Percentiles rank a stretch among this genome's conserved stretches.
phyloP scores from a whole-genome alignment of 495 filamentous ascomycete genomes.

The Penicillium malachiteum region DNA sequence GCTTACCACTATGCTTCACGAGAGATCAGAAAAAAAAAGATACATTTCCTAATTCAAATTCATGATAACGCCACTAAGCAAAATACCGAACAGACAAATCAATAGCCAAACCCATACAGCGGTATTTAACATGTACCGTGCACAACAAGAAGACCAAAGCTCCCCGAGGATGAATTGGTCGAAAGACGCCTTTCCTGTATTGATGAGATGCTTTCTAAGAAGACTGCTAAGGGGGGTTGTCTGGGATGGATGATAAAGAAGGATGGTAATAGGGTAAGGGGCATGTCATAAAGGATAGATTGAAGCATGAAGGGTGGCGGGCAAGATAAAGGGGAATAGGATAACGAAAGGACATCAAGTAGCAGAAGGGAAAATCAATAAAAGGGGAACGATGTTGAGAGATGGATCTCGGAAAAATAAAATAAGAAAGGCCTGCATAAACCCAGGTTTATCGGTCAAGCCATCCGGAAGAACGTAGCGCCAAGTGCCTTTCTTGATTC shows the following conservation, averaged over 20 bases:
- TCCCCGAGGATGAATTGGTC: not conserved
- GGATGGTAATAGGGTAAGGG: not conserved
- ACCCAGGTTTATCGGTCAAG: no score
- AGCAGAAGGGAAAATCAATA: not conserved
- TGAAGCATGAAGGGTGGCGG: not conserved
- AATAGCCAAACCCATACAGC: not conserved
- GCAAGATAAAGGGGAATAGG: not conserved
- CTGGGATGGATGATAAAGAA: not conserved
- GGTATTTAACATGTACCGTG: not conserved
- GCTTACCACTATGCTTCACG: not conserved
- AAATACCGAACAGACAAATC: not conserved
- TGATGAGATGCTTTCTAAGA: slow-evolving; percentile 9
- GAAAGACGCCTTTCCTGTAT: slow-evolving; percentile 33
- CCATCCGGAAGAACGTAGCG: no score
- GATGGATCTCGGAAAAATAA: no score
- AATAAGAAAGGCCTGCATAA: no score
- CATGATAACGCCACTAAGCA: not conserved
- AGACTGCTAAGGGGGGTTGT: not conserved
- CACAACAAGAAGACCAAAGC: not conserved
- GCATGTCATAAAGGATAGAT: no score
- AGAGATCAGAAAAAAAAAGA: not conserved
- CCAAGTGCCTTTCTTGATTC: no score
- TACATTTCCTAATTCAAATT: not conserved
- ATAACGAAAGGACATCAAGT: not conserved
- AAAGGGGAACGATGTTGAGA: not conserved